Percentiles rank a stretch among this genome's conserved stretches.
Evolutionary conservation across 164 flowering plant genomes (phyloP).

Genomic region (Chloranthus sessilifolius): DNA sequence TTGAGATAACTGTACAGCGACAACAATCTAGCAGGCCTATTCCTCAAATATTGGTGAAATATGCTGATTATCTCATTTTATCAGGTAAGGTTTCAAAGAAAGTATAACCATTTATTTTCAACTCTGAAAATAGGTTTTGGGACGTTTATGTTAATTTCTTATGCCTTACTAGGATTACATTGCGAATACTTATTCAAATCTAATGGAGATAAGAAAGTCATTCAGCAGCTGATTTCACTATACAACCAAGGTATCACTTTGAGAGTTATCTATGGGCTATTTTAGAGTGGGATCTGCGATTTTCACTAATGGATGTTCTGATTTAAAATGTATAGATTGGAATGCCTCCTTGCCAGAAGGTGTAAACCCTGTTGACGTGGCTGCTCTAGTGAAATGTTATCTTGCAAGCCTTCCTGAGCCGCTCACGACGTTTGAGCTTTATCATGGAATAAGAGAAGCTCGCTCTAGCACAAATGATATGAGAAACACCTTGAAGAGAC

Average conservation of each 20-base stretch:
- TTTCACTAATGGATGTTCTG: background rate
- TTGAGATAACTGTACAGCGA: conserved; percentile 75
- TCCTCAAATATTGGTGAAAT: conserved; percentile 67
- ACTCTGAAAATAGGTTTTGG: no score
- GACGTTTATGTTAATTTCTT: background rate
- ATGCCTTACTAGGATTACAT: conserved; percentile 49
- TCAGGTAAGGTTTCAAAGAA: no score
- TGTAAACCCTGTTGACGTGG: conserved; percentile 58
- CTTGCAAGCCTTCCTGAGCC: conserved; percentile 95
- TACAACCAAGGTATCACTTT: conserved; percentile 74
- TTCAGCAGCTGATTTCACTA: conserved; percentile 66
- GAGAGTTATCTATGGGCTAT: conserved; percentile 5
- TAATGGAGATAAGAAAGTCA: conserved; percentile 64
- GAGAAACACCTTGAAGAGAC: conserved; percentile 68
- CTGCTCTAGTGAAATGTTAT: conserved; percentile 66
- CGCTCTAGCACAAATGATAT: conserved; percentile 60
- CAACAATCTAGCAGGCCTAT: conserved; percentile 61
- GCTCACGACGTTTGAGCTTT: conserved; percentile 64
- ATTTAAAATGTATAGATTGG: conserved; percentile 39
- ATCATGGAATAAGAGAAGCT: conserved; percentile 65
- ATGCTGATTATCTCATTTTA: conserved; percentile 82
- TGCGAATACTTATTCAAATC: conserved; percentile 61
- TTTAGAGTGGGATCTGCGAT: conserved; percentile 2
- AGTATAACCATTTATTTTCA: no score
- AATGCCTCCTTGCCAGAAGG: conserved; percentile 75